Evolutionary conservation across 2,329 filamentous ascomycete genomes (phyloP).

Genomic region (Dactylella cylindrospora): DNA sequence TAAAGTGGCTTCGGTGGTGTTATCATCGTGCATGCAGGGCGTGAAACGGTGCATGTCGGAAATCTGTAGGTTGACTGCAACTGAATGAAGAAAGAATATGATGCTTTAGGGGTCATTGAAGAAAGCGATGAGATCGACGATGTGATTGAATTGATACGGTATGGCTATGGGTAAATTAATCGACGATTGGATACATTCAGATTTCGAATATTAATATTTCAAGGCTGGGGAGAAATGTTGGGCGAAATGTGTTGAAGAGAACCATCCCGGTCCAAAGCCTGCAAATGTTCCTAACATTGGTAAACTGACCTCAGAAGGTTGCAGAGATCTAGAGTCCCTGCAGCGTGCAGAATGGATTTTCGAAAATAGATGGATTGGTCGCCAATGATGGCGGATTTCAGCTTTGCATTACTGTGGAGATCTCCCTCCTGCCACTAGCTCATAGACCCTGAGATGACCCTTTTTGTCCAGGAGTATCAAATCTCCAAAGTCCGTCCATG

Average conservation of each 20-base stretch:
- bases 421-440: conserved; percentile 10
- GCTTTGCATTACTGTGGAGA: conserved; percentile 23
- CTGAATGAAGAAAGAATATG: not conserved
- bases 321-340: too few relatives aligned
- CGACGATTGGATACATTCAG: too few relatives aligned
- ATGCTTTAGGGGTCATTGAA: conserved; percentile 16
- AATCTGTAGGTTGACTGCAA: conserved; percentile 20
- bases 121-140: conserved; percentile 30
- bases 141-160: too few relatives aligned
- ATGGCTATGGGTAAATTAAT: too few relatives aligned
- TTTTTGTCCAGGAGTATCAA: conserved; percentile 40
- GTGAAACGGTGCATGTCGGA: conserved; percentile 17
- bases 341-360: too few relatives aligned
- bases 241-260: conserved; percentile 11
- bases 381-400: not conserved
- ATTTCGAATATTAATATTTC: too few relatives aligned
- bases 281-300: conserved; percentile 1
- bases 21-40: conserved; percentile 45
- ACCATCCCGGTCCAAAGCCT: conserved; percentile 2
- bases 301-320: too few relatives aligned
- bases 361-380: not conserved
- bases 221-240: too few relatives aligned
- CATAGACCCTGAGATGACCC: conserved; percentile 28
- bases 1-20: conserved; percentile 31
- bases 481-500: conserved; percentile 30